These are phyloP conservation scores for Penicillium sclerotigenum DNA, from an alignment of 2,329 filamentous ascomycete species.

Conservation along the genomic window DNA sequence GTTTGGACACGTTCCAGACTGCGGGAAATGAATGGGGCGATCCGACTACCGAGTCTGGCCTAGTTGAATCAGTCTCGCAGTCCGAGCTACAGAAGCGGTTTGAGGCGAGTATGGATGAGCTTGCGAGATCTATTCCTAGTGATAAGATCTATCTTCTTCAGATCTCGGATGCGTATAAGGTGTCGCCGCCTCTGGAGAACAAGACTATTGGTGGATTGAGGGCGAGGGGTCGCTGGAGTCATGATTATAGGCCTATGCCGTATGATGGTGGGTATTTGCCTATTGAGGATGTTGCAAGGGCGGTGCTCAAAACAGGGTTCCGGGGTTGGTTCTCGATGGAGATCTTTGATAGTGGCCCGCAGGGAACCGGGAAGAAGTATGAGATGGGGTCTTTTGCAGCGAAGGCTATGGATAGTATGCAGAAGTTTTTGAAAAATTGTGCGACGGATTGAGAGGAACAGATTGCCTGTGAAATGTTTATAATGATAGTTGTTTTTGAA, in stretches of 20 bases:
- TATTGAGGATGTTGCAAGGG: conserved; percentile 60
- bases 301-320: conserved; percentile 66
- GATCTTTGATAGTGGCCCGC: conserved; percentile 62
- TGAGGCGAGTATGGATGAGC: conserved; percentile 53
- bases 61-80: conserved; percentile 49
- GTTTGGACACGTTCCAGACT: conserved; percentile 75
- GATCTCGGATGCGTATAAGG: conserved; percentile 70
- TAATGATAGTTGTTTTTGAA: background rate
- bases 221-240: conserved; percentile 67
- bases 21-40: conserved; percentile 71
- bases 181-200: conserved; percentile 54
- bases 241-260: conserved; percentile 66
- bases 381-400: conserved; percentile 50
- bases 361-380: conserved; percentile 54
- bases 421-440: conserved; percentile 44
- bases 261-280: conserved; percentile 70
- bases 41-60: conserved; percentile 61
- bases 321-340: conserved; percentile 66
- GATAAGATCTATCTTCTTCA: conserved; percentile 74
- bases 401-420: conserved; percentile 51
- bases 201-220: conserved; percentile 54
- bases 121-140: conserved; percentile 57
- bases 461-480: background rate
- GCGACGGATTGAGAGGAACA: conserved; percentile 10
- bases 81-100: conserved; percentile 53